Conservation (phyloP, 441 rosid genomes). For the Adansonia madagascariensis region DNA sequence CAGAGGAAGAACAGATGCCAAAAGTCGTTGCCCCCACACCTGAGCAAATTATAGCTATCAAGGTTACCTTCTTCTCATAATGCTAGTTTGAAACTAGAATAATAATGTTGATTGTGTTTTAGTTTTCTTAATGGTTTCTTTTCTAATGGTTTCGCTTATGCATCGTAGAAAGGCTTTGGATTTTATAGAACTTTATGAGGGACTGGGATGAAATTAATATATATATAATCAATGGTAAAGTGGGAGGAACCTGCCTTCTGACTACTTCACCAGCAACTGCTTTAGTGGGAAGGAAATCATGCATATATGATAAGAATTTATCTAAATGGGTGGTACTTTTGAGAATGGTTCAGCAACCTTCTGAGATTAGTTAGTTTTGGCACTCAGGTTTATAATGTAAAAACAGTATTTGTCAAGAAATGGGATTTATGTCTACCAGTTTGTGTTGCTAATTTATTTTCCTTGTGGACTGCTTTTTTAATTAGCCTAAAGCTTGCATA, state of each 20-base stretch:
- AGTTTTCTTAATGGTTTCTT: background rate
- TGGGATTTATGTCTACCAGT: background rate
- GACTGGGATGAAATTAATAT: background rate
- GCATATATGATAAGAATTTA: background rate
- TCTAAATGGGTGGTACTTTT: background rate
- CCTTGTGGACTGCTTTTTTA: background rate
- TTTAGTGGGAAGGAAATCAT: background rate
- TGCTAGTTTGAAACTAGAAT: background rate
- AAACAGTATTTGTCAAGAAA: background rate
- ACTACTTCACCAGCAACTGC: background rate
- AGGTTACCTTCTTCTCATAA: slow-evolving; percentile 46
- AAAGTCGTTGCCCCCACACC: slow-evolving; percentile 90
- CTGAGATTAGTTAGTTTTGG: background rate
- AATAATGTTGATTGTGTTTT: background rate
- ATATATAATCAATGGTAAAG: background rate
- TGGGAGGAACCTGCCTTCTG: background rate
- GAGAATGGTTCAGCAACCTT: background rate
- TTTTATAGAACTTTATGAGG: background rate
- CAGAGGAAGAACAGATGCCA: slow-evolving; percentile 59
- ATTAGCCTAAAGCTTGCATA: background rate
- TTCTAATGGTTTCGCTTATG: background rate
- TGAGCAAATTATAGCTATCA: slow-evolving; percentile 91
- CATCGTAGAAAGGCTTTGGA: background rate
- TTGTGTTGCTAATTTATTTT: slow-evolving; percentile 1
- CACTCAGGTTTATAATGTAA: background rate